phyloP scores from a whole-genome alignment of 148 eudicot species.

The Amaranthus hypochondriacus region DNA sequence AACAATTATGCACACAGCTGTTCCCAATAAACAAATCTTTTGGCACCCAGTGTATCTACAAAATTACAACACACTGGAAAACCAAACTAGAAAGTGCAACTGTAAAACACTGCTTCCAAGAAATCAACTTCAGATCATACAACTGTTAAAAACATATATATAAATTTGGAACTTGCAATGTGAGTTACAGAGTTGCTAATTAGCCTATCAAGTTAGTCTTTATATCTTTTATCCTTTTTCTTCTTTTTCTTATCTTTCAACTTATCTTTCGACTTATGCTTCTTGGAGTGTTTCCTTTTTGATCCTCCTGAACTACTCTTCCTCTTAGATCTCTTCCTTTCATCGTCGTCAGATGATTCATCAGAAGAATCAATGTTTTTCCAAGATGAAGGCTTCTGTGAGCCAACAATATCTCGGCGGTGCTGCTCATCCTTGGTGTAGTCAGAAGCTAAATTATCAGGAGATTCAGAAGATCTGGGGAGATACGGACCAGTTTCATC shows the following conservation, averaged over 20 bases:
- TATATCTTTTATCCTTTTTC: constrained; percentile 41
- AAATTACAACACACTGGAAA: background rate
- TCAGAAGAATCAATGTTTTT: constrained; percentile 40
- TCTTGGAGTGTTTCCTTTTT: constrained; percentile 50
- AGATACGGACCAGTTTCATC: constrained; percentile 94
- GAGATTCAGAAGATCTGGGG: constrained; percentile 31
- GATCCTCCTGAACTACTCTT: constrained; percentile 34
- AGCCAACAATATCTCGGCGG: constrained; percentile 41
- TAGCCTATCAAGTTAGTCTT: constrained; percentile 20
- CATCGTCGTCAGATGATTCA: constrained; percentile 30
- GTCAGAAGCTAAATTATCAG: constrained; percentile 25
- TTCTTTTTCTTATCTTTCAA: constrained; percentile 49
- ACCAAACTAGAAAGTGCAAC: background rate
- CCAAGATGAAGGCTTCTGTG: constrained; percentile 52
- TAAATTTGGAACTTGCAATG: background rate
- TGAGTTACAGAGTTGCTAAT: background rate
- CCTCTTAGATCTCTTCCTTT: constrained; percentile 40
- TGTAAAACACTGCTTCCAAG: background rate
- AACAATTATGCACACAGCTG: background rate
- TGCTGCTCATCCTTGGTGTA: constrained; percentile 20
- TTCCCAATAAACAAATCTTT: background rate
- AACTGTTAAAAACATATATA: background rate
- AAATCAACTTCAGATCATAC: background rate
- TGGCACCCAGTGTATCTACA: background rate
- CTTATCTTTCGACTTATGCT: constrained; percentile 57